Evolutionary conservation across 805 yeast genomes (phyloP).

Genomic region (Wickerhamiella hasegawae): DNA sequence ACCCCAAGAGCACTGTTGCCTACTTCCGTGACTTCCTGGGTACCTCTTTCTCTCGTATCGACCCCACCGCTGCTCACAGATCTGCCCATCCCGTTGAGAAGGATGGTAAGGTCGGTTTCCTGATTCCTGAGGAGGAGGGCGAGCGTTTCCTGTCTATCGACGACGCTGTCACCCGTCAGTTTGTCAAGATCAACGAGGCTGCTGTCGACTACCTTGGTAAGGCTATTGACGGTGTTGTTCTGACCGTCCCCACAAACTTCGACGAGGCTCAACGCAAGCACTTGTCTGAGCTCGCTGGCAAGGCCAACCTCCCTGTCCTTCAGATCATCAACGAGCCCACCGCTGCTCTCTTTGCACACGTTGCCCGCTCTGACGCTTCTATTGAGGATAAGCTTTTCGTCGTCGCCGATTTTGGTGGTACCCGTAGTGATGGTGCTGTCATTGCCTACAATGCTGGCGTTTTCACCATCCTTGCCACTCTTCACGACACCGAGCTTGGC

Average conservation of each 20-base stretch:
- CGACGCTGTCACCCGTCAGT: conserved; percentile 72
- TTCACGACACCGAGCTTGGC: conserved; percentile 69
- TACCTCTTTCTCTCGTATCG: conserved; percentile 50
- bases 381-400: conserved; percentile 55
- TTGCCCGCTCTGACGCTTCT: conserved; percentile 28
- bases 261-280: conserved; percentile 50
- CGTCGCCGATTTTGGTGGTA: conserved; percentile 94
- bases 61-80: conserved; percentile 42
- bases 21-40: conserved; percentile 93
- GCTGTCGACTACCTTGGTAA: conserved; percentile 88
- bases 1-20: conserved; percentile 69
- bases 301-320: conserved; percentile 62
- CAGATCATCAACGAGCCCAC: conserved; percentile 88
- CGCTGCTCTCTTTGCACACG: conserved; percentile 78
- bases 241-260: conserved; percentile 85
- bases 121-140: conserved; percentile 22
- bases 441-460: conserved; percentile 89
- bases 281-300: conserved; percentile 42
- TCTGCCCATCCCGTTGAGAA: conserved; percentile 52
- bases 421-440: conserved; percentile 90
- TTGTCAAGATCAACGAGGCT: conserved; percentile 64
- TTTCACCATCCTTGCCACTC: conserved; percentile 72
- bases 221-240: conserved; percentile 62
- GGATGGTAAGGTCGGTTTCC: conserved; percentile 55
- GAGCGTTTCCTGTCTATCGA: conserved; percentile 45